Evolutionary conservation across 176 grass and related monocot species (phyloP), one percentile per base, ranked within the genome.

Genomic region (Carex scoparia): DNA sequence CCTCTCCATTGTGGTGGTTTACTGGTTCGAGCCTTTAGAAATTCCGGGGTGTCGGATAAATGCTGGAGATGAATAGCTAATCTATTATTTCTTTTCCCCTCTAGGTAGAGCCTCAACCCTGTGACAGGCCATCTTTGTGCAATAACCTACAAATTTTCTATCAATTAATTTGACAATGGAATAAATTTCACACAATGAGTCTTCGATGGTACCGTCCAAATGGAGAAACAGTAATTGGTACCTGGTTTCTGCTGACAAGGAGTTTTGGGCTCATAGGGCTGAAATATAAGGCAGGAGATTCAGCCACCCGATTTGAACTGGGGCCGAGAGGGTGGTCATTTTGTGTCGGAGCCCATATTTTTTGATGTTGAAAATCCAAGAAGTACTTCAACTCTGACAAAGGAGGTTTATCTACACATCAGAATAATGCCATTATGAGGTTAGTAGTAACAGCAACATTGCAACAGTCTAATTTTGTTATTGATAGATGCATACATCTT

Each of bases 81-180:
- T 93, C 89, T 35, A 78, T 98, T 89, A 68, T 89, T 95, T 35
- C 93, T 95, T 86, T 90, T 98, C 77, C 96, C 93, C 85, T 98
- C 96, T 7, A 95, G 91, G 82, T 98, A 88, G 69, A 98, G 84
- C 62, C 96, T 87, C 93, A 98, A 92, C 16, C 96, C 96, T 4
- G 88, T 98, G 65, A 95, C n/a, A 5, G 96, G 96, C 57, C 83
- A 40, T 75, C 38, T 90, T 74, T 85, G 87, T 84, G 93, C 80
- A 61, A 79, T 85, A 40, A 98, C 93, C 95, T 95, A 90, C 59
- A 88, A 84, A 81, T 85, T 68, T n/a, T 1, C 32, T 79, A 70
- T 73, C 1, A 18, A 84, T 65, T 73, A 68, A 88, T 65, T n/a
- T 85, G 70, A 64, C 27, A 44, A 80, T 35, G 79, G 18, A 53